These are phyloP conservation scores for Trichoderma gamsii DNA, from an alignment of 495 filamentous ascomycete genomes.

Conservation along the genomic window DNA sequence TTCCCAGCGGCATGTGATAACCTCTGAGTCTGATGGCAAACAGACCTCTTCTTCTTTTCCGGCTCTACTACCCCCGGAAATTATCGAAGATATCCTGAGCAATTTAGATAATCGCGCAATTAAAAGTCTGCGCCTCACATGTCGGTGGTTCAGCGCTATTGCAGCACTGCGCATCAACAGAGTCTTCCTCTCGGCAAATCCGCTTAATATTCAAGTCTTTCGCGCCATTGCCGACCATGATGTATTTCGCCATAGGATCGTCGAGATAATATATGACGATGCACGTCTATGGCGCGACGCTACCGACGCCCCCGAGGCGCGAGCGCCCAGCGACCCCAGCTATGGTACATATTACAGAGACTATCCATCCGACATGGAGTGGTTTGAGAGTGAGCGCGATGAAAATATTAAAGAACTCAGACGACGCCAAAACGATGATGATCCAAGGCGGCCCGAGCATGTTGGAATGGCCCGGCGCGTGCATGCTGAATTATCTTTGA, in stretches of 20 bases:
- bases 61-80: not conserved
- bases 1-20: not conserved
- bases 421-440: not conserved
- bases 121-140: not conserved
- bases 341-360: not conserved
- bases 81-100: slow-evolving; percentile 21
- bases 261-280: not conserved
- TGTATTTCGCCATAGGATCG: not conserved
- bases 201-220: not conserved
- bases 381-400: not conserved
- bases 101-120: not conserved
- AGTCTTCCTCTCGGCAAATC: not conserved
- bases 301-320: not conserved
- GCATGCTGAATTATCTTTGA: not conserved
- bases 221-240: not conserved
- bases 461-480: not conserved
- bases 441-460: not conserved
- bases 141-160: not conserved
- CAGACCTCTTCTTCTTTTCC: not conserved
- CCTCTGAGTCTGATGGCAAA: not conserved
- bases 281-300: not conserved
- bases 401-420: not conserved
- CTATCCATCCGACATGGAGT: not conserved
- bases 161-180: not conserved
- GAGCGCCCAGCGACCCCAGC: not conserved